phyloP scores from a whole-genome alignment of 441 rosid genomes.

The Populus hybrid region DNA sequence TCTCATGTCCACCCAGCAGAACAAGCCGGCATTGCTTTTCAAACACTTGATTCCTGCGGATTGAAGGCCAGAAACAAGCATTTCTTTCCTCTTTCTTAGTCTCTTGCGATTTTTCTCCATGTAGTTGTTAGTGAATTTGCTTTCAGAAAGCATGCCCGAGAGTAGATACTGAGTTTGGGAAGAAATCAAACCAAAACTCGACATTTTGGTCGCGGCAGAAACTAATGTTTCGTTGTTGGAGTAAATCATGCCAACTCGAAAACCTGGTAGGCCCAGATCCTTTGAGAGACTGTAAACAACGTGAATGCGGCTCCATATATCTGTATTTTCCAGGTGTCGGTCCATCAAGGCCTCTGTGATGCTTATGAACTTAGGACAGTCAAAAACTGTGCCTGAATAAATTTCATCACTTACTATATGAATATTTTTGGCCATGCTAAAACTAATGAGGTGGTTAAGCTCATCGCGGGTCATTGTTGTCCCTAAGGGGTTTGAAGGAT shows the following conservation, averaged over 20 bases:
- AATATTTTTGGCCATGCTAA: constrained; percentile 51
- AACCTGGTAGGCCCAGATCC: constrained; percentile 89
- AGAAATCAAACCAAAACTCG: constrained; percentile 89
- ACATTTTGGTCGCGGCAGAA: constrained; percentile 88
- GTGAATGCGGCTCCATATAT: constrained; percentile 55
- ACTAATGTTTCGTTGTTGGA: constrained; percentile 67
- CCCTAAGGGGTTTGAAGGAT: constrained; percentile 93
- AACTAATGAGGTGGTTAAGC: constrained; percentile 61
- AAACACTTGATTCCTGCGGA: constrained; percentile 58
- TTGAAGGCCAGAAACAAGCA: constrained; percentile 61
- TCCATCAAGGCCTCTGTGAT: constrained; percentile 61
- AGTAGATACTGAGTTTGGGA: constrained; percentile 87
- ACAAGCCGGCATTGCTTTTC: constrained; percentile 76
- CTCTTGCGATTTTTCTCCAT: constrained; percentile 57
- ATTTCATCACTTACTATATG: constrained; percentile 93
- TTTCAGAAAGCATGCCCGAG: constrained; percentile 62
- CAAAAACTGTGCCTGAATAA: constrained; percentile 81
- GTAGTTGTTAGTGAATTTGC: constrained; percentile 56
- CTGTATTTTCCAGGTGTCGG: constrained; percentile 39
- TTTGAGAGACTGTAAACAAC: constrained; percentile 82
- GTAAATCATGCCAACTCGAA: constrained; percentile 85
- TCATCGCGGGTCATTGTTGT: constrained; percentile 60
- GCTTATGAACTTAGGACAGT: constrained; percentile 58
- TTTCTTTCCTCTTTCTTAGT: constrained; percentile 48
- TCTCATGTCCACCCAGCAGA: constrained; percentile 94